Base-by-base conservation (phyloP, 306 rosid species). In the Inga laurina region DNA sequence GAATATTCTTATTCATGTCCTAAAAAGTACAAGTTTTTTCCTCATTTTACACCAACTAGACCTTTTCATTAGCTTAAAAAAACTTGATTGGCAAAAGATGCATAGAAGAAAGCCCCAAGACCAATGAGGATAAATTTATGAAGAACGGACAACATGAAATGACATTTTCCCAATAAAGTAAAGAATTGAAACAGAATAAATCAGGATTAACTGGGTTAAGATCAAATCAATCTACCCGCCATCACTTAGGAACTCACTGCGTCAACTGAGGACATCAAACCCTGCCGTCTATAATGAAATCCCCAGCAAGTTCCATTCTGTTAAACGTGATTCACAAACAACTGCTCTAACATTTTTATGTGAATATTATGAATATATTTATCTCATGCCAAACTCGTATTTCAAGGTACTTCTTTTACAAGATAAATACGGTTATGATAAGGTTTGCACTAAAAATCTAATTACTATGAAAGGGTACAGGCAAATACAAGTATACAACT, bases 371-470 rank as follows among this genome's bases (percentile, higher is more conserved):
- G 72, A 19, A 56, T 21, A 56, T 56, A 56, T 56, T 21, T 56
- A 56, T n/a, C 27, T 56, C 64, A 56, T 56, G 64, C 68, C 68
- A 56, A 75, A n/a, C 66, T 61, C 44, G 77, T n/a, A 39, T 66
- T 66, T 75, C 85, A 41, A 65, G 41, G 48, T 32, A 35, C 7
- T 7, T 15, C 16, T 51, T 64, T 46, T 51, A 51, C 56, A 30
- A 39, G 35, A 54, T 5, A 54, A 45, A 57, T 71, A 5, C 46
- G 76, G 32, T 54, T 16, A 71, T 32, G n/a, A 10, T 48, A 76
- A 14, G 43, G 59, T n/a, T 24, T 52, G 75, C 39, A 41, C 48
- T 19, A 52, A 21, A 76, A 68, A 76, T 52, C 65, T 43, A 21
- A 24, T 30, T 45, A 57, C 8, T n/a, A 61, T 10, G 68, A 24